Evolutionary conservation across 208 protist genomes (phyloP), one percentile per base, ranked within the genome.

Genomic region (Acanthamoeba triangularis): DNA sequence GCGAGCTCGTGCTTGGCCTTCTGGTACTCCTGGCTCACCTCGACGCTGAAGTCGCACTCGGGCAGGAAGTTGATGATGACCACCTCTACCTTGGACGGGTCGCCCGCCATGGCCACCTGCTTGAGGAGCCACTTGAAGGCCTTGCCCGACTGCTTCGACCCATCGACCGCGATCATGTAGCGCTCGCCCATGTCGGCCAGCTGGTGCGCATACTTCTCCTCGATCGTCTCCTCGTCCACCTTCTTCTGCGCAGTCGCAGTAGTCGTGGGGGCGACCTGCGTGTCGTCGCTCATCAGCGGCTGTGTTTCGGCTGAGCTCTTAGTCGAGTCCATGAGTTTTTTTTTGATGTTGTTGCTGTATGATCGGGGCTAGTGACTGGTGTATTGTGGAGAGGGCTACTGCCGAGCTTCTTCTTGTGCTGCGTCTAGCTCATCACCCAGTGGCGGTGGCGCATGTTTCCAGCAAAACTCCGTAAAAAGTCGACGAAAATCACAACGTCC

Each of bases 41-140:
- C 90, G 14, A 94, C 63, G 23, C 20, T 28, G 47, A 94, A 94
- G 49, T 94, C 90, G 35, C 59, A 82, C 49, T 78, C 63, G 47
- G 90, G 90, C 30, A 94, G 33, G 41, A 76, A 74, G 67, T 94
- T 94, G 90, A 94, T 84, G 63, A 94, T 82, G n/a, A 94, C 90
- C 33, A 82, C 67, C 30, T 74, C 41, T 4, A 82, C 65, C 65
- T 94, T 74, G 49, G 90, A 41, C 18, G 47, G 47, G 35, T 94
- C 67, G 13, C 33, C 47, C 37, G 69, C 33, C 90, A 69, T 54
- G 16, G 54, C 59, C 2, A 82, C 65, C 44, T 94, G 67, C 67
- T 82, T 94, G n/a, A 94, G 69, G 30, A 94, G 33, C 90, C 90
- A 94, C 69, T 82, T 74, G 67, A 94, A 94, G 90, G 90, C 90